Conservation (phyloP, 345 rosid genomes). For the Laguncularia racemosa region DNA sequence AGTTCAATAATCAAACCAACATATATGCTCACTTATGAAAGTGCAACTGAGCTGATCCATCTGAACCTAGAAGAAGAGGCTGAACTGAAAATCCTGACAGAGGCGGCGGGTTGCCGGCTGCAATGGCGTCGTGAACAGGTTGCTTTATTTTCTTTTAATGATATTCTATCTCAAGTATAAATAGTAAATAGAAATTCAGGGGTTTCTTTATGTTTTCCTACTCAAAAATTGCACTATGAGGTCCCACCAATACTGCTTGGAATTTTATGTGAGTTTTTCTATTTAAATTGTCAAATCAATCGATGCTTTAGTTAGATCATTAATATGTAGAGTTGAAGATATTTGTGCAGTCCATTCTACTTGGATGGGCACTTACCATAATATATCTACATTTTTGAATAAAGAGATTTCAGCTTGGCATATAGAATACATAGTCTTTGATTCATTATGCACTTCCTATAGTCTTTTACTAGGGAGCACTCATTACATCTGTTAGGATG, state of each 20-base stretch:
- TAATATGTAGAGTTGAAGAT: too few relatives aligned
- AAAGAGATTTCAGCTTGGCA: not conserved
- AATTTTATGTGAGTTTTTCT: too few relatives aligned
- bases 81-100: constrained; percentile 67
- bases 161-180: not conserved
- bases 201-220: too few relatives aligned
- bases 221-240: too few relatives aligned
- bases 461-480: too few relatives aligned
- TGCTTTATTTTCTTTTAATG: constrained; percentile 9
- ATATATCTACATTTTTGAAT: not conserved
- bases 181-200: not conserved
- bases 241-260: too few relatives aligned
- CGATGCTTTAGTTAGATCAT: too few relatives aligned
- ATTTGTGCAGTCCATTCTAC: too few relatives aligned
- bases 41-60: constrained; percentile 88
- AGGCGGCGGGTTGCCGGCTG: constrained; percentile 69
- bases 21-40: constrained; percentile 94
- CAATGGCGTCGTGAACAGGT: constrained; percentile 91
- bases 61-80: constrained; percentile 81
- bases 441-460: too few relatives aligned
- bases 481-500: too few relatives aligned
- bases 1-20: constrained; percentile 83
- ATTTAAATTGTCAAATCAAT: too few relatives aligned
- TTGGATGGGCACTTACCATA: too few relatives aligned
- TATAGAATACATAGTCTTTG: not conserved